Evolutionary conservation across 148 eudicot genomes (phyloP).

Genomic region (Silene uniflora): DNA sequence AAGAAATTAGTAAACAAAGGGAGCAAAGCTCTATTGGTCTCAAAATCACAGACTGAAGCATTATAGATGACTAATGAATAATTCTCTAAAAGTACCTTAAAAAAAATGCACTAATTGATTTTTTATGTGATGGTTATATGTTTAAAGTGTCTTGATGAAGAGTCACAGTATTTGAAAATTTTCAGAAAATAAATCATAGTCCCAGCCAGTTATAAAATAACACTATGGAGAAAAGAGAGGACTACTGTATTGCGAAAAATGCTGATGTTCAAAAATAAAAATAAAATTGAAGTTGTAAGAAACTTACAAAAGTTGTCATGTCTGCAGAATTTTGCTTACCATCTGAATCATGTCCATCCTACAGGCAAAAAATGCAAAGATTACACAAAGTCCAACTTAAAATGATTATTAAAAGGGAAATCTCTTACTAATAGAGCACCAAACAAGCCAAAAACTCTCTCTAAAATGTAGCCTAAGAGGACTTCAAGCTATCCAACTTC

Average conservation of each 20-base stretch:
- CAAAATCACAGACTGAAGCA: too few relatives aligned
- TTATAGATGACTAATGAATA: too few relatives aligned
- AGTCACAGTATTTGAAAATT: not conserved
- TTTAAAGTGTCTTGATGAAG: not conserved
- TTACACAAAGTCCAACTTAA: not conserved
- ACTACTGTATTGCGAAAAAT: not conserved
- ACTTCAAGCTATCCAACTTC: not conserved
- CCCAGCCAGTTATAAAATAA: not conserved
- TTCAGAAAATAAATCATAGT: not conserved
- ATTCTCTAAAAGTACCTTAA: not conserved
- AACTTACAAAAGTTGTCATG: slow-evolving; percentile 51
- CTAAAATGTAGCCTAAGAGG: not conserved
- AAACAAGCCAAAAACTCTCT: not conserved
- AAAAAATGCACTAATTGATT: not conserved
- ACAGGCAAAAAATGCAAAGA: slow-evolving; percentile 18
- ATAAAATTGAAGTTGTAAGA: not conserved
- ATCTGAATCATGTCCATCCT: slow-evolving; percentile 51
- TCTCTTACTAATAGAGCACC: not conserved
- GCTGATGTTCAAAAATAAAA: not conserved
- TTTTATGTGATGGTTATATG: not conserved
- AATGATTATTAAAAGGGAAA: not conserved
- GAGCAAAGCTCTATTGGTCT: not conserved
- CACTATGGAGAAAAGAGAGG: not conserved
- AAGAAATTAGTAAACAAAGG: slow-evolving; percentile 9
- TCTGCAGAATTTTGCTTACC: slow-evolving; percentile 48